Conservation (phyloP, 495 filamentous ascomycete species). For the Penicillium samsonianum region DNA sequence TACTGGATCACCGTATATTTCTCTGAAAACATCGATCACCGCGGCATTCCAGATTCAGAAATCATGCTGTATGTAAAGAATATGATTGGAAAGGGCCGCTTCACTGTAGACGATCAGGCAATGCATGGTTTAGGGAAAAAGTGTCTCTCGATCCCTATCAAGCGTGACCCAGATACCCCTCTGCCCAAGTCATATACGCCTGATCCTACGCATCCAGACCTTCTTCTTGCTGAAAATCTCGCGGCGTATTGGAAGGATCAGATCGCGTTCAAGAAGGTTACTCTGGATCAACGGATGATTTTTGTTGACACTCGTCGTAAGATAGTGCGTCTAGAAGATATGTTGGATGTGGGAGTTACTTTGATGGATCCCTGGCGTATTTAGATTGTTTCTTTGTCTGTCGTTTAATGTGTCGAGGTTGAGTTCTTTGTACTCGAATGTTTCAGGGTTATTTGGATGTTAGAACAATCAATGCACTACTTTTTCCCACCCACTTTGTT, state of each 20-base stretch:
- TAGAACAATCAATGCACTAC: background rate
- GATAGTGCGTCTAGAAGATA: background rate
- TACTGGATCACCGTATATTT: slow-evolving; percentile 3
- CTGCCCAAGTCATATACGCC: background rate
- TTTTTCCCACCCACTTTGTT: background rate
- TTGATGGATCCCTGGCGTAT: background rate
- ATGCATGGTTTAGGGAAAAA: slow-evolving; percentile 1
- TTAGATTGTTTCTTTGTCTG: background rate
- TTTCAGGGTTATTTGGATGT: background rate
- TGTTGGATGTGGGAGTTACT: background rate
- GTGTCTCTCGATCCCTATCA: slow-evolving; percentile 1
- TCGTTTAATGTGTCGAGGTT: background rate
- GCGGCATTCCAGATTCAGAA: background rate
- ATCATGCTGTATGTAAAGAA: background rate
- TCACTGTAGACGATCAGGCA: background rate
- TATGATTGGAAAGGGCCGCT: background rate
- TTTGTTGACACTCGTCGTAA: background rate
- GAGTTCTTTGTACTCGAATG: background rate
- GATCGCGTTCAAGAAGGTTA: background rate
- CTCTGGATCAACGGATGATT: background rate
- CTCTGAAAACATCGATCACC: background rate
- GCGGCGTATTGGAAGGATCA: background rate
- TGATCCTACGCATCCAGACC: background rate
- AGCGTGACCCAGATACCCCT: background rate
- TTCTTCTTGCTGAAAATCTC: background rate